Evolutionary conservation across 257 asterid genomes (phyloP).

Genomic region (Nemophila menziesii): DNA sequence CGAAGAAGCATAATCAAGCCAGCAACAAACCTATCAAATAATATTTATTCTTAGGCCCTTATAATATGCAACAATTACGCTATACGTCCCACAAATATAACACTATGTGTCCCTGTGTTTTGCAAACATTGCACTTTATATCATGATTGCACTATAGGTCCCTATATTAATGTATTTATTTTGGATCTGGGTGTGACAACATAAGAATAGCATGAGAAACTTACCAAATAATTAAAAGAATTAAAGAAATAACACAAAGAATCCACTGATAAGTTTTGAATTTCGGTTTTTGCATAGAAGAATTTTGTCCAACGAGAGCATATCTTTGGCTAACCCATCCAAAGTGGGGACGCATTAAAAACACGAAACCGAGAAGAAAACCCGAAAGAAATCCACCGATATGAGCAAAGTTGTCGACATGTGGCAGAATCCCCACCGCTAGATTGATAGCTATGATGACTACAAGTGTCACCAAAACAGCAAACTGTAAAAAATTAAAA

Average conservation of each 20-base stretch:
- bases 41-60: neutral
- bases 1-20: constrained; percentile 70
- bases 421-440: constrained; percentile 83
- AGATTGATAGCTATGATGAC: constrained; percentile 56
- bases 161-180: neutral
- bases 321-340: constrained; percentile 84
- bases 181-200: no score
- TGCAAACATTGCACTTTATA: no score
- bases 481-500: constrained; percentile 46
- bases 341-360: constrained; percentile 78
- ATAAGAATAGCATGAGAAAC: constrained; percentile 8
- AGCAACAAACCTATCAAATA: constrained; percentile 35
- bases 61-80: neutral
- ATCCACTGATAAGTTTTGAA: constrained; percentile 68
- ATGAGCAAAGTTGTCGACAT: constrained; percentile 87
- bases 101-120: no score
- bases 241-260: constrained; percentile 57
- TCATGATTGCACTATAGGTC: no score
- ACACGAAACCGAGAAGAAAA: constrained; percentile 72
- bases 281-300: constrained; percentile 33
- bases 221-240: constrained; percentile 66
- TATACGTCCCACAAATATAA: neutral
- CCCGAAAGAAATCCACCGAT: constrained; percentile 88
- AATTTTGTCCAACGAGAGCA: constrained; percentile 28
- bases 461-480: constrained; percentile 58